Evolutionary conservation across 345 rosid species (phyloP), one percentile per base, ranked within the genome.

Genomic region (Pugionium cornutum): DNA sequence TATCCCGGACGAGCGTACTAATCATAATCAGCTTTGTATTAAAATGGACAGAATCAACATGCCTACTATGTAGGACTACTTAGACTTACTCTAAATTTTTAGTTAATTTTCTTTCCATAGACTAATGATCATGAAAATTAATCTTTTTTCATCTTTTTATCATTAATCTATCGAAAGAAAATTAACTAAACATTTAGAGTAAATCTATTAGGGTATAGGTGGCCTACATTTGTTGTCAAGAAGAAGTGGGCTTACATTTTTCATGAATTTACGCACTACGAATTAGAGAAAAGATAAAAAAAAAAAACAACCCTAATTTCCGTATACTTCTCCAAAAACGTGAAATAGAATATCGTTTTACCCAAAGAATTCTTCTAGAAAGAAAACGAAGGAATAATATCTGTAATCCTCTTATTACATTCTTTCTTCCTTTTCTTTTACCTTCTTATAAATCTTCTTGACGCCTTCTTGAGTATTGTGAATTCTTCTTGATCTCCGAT

Each of bases 351-450:
- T 4, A 57, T 47, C 4, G 9, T 9, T 57, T 30, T 29, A 47
- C 57, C 49, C 54, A 36, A 67, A 4, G 28, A 29, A 47, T 31
- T 53, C 25, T 34, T 34, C 27, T 34, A 26, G 29, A 5, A 59
- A 37, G 28, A 0, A 37, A 28, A 2, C 18, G 58, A 50, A 18
- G 0, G 58, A 49, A 49, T 57, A 25, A 50, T 9, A 40, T 37
- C 8, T 4, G 36, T 56, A 31, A 47, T 46, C 50, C 47, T 57
- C 58, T 68, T 41, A 68, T 59, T 68, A 50, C 66, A 59, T 50
- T 4, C 1, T 31, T 58, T 48, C 10, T 6, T 32, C 36, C 1
- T 6, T 4, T 9, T 29, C 11, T 9, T 25, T 10, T 29, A 8
- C 3, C 42, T 33, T 37, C 29, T 50, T n/a, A 47, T 31, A 47